Base-by-base conservation (phyloP, 2,329 filamentous ascomycete genomes). In the Talaromyces sp. region DNA sequence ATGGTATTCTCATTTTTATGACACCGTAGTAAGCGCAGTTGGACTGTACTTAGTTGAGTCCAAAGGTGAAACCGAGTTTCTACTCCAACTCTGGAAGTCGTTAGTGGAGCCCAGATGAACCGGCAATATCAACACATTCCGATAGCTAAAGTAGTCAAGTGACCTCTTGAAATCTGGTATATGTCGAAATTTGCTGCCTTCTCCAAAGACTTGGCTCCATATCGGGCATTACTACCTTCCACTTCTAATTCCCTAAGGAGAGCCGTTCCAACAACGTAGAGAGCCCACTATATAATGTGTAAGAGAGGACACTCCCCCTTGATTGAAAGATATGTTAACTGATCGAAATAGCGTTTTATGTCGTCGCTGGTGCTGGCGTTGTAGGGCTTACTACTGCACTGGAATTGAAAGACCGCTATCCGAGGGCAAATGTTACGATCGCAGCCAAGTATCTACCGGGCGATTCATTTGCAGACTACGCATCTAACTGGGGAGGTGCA, bases 361-460 rank as follows among this genome's bases (percentile, higher is more conserved):
- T 64, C 52, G 62, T 64, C 56, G 56, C 54, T 10, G 62, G 62
- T 60, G 62, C 62, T 64, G 62, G 62, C 43, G 62, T 64, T 22
- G 54, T 64, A 64, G 62, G 62, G 62, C 62, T 64, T 25, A 64
- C 62, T 50, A 60, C 62, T 59, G 62, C 62, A 56, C 56, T 64
- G 56, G 62, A 64, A 64, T 45, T 64, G 31, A 64, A 64, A 64
- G 62, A 64, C 45, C 62, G 62, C 56, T 35, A 64, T 45, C 62
- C 62, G 33, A 64, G 1, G 60, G 62, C 62, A 52, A 60, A 60
- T 60, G 62, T 64, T 59, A 35, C 35, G 2, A 64, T 64, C 17
- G 62, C 52, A 64, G 62, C 62, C 33, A 64, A 64, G 45, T 64
- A 64, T 60, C 19, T 64, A 60, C 62, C 62, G 22, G 62, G 62